Evolutionary conservation across 2,329 filamentous ascomycete species (phyloP).

Genomic region (Hymenoscyphus infarciens): DNA sequence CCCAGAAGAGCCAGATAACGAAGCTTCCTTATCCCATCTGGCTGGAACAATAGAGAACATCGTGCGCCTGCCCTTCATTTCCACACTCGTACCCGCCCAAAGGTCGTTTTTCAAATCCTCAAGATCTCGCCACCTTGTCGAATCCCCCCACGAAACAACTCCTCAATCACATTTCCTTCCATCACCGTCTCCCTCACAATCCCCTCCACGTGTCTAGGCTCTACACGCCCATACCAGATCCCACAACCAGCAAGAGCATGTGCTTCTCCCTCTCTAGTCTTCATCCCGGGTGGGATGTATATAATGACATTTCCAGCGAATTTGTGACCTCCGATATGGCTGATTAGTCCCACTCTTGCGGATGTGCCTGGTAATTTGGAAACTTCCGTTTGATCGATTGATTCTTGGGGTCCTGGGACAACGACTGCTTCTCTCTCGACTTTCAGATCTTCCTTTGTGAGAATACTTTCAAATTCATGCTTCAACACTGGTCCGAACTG

Average conservation of each 20-base stretch:
- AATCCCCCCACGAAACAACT: conserved; percentile 71
- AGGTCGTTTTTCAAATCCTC: conserved; percentile 23
- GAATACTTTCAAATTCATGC: conserved; percentile 62
- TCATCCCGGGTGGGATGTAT: conserved; percentile 62
- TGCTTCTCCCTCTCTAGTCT: conserved; percentile 38
- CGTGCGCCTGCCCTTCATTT: no score
- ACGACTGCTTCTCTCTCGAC: conserved; percentile 46
- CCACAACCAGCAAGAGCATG: conserved; percentile 67
- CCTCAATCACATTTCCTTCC: conserved; percentile 62
- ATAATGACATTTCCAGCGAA: conserved; percentile 82
- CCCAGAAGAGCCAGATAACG: no score
- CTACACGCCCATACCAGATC: conserved; percentile 79
- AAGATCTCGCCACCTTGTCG: conserved; percentile 49
- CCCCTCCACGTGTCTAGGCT: conserved; percentile 71
- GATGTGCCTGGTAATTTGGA: conserved; percentile 28
- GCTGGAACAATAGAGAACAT: no score
- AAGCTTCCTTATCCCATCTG: no score
- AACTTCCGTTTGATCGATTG: conserved; percentile 32
- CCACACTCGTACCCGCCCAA: no score
- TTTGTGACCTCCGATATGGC: conserved; percentile 81
- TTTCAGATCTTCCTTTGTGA: conserved; percentile 48
- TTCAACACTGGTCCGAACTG: conserved; percentile 71
- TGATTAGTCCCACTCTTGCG: conserved; percentile 66
- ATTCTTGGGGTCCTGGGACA: conserved; percentile 37
- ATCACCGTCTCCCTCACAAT: conserved; percentile 69